Base-by-base conservation (phyloP, 78 protist genomes). In the Dictyostelium discoideum region DNA sequence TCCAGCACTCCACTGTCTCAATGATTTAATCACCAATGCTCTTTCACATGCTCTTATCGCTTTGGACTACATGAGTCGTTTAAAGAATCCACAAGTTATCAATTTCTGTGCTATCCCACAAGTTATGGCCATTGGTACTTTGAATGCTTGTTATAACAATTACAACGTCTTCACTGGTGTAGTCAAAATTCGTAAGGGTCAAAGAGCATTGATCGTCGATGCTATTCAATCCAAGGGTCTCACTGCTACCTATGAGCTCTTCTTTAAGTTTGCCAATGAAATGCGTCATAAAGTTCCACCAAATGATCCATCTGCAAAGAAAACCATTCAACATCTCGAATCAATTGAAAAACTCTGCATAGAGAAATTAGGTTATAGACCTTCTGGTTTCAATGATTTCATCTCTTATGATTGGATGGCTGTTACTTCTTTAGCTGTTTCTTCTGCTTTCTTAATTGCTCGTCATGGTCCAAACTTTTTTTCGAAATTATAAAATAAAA, bases 51-150 rank as follows among this genome's bases (percentile, higher is more conserved):
- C 97, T 13, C 96, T 98, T 1, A 97, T 92, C 84, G 57, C 92
- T 32, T 22, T 98, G 24, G 94, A 63, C 20, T 99, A 99, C 94
- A 87, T 99, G 97, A 3, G 86, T 5, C 22, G 76, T 83, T 39
- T 98, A 42, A 54, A 26, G 39, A 88, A 97, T 18, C 88, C 20
- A 32, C 67, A 85, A 37, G 94, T 98, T 3, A 96, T 99, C 74
- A 57, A 79, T 39, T 99, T 99, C 81, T 98, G 99, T 84, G 99
- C 99, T 11, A 98, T 99, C n/a, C 99, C 99, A 14, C 99, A 98
- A 85, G 98, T 98, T 20, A 98, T 98, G 99, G 99, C 99, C 20
- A 96, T 98, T 74, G 99, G 98, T 24, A 98, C 99, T 20, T 94
- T 98, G 8, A 77, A 85, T n/a, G 89, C 46, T 22, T 81, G 95